Evolutionary conservation across 257 asterid species (phyloP), one percentile per base, ranked within the genome.

Genomic region (Gardenia jasminoides): DNA sequence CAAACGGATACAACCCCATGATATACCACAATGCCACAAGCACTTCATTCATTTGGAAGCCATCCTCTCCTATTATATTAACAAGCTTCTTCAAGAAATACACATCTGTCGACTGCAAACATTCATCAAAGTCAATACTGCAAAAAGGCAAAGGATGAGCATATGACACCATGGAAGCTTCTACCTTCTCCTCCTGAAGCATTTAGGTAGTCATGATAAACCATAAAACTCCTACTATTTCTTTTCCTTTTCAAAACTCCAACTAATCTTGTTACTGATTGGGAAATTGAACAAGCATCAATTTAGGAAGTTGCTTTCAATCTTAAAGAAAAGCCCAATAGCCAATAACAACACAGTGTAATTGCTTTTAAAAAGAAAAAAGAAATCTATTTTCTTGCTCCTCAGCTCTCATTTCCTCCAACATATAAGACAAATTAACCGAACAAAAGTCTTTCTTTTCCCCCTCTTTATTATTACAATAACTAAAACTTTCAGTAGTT

Each of bases 1-100:
- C 73, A 79, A 92, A 72, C 19, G 99, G 99, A 97, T 94, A 95
- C 79, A 95, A 81, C 11, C 97, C 99, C 99, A 95, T 92, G 65
- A 95, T 87, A 77, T 91, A 92, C 97, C 98, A 95, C 72, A 84
- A 70, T 73, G 93, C 90, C 79, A 93, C 96, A 48, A 95, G 72
- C 66, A 93, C 94, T 84, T 84, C 85, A 82, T 93, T 93, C 98
- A 93, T 86, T 81, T 84, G 82, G 86, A 88, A 95, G 24, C 99
- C 99, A 88, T 95, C 99, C 82, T 92, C 97, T 77, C 96, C 98
- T 75, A 80, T 89, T 90, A 95, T 76, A 82, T 88, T 90, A 70
- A 92, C 87, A 59, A 93, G 94, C 83, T 95, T 95, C 75, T 89
- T 85, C 90, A 92, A 65, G 82, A 93, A 90, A 88, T 95, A 95